Evolutionary conservation across 2,329 filamentous ascomycete species (phyloP), one percentile per base, ranked within the genome.

Genomic region (Elsinoe ampelina): DNA sequence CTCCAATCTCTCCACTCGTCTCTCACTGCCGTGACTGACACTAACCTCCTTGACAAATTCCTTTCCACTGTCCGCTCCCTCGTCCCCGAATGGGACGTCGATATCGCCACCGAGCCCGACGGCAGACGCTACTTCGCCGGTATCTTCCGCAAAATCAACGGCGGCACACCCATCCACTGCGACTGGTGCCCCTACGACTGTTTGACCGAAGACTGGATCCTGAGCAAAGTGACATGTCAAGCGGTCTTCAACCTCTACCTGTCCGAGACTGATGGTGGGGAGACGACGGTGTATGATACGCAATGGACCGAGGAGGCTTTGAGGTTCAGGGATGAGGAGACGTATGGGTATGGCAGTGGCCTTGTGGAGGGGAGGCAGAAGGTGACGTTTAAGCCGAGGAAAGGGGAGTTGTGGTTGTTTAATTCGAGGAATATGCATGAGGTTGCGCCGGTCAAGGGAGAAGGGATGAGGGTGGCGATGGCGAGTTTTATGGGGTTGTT

Each of bases 391-490:
- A 50, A 50, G 45, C 45, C 45, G 30, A 35, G 34, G 30, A 35
- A 34, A 19, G 30, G 45, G 10, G 45, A 50, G 13, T 17, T 50
- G 45, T 50, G 34, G 12, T 30, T 50, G 13, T 50, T 50, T 26
- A 50, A 50, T 17, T 50, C 45, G 26, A 50, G 45, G 30, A 50
- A 50, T 20, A 50, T 50, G 45, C 45, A 50, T 35, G 45, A 50
- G 30, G 45, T 50, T 8, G 45, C 45, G 6, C 45, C 45, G 10
- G 45, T 50, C 7, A 35, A 50, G n/a, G 26, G 26, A 19, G 45
- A 50, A n/a, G 13, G 45, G 6, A 34, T 20, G 45, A 34, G 45
- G 17, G 30, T 50, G 26, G 45, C 45, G 12, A 34, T 50, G 45
- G 45, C 45, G 26, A 50, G 45, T 35, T 50, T 50, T 8, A 35